Base-by-base conservation (phyloP, 2,329 filamentous ascomycete genomes). In the Colletotrichum plurivorum region DNA sequence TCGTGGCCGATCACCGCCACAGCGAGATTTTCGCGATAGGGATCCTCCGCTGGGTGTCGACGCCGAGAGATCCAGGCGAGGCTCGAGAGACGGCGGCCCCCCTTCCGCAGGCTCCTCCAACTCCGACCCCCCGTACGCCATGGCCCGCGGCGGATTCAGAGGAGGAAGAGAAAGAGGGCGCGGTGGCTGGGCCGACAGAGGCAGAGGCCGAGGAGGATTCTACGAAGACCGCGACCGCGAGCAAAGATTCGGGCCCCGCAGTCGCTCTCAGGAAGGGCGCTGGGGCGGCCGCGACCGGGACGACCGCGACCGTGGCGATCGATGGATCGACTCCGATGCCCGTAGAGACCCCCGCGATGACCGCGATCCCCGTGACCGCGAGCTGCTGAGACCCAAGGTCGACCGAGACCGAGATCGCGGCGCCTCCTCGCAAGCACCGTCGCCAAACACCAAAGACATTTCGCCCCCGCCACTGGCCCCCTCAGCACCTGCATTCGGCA, bases 41-140 rank as follows among this genome's bases (percentile, higher is more conserved):
- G 88, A 90, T 73, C 78, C 82, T 2, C 90, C 89, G 0, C 83
- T 90, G 39, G 90, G 89, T 54, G 82, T 92, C 7, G 92, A 94
- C 72, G 85, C 89, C 8, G 89, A 91, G 67, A 87, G 92, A 67
- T 88, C 90, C 18, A 85, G 92, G 62, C 85, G 92, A 54, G 90
- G 87, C 16, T 94, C 92, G 9, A 86, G 93, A 74, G 93, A 95
- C 74, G 92, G 78, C 10, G 82, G 92, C 0, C 92, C 92, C 12
- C 87, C 90, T 22, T 93, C 92, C 1, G 91, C 90, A 18, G 90
- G 90, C 5, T 93, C 92, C 3, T 89, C 89, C 10, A 90, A 89
- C 22, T 93, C 92, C 0, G 92, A 94, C 71, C 86, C 88, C 13
- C 84, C 87, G 1, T 90, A 91, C 65, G 86, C 84, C 18, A 75